These are phyloP conservation scores for Aspergillus awamori DNA, from an alignment of 2,329 filamentous ascomycete species.

Conservation along the genomic window DNA sequence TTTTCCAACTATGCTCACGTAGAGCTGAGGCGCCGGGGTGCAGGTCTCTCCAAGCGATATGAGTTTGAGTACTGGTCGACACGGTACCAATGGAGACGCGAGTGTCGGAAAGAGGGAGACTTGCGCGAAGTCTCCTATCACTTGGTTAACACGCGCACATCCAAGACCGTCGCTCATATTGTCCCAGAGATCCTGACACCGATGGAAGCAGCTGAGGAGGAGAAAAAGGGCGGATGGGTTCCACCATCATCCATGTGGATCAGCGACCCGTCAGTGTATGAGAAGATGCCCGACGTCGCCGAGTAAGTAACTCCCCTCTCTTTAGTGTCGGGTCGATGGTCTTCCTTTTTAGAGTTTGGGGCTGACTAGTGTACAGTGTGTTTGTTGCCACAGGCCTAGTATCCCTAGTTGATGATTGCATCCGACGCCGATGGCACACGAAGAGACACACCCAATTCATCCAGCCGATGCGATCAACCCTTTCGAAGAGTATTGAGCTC, in stretches of 20 bases:
- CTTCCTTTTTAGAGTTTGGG: slow-evolving; percentile 5
- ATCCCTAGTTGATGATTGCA: slow-evolving; percentile 86
- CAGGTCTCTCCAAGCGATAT: slow-evolving; percentile 72
- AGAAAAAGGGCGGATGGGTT: slow-evolving; percentile 81
- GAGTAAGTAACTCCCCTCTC: slow-evolving; percentile 65
- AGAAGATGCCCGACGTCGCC: slow-evolving; percentile 74
- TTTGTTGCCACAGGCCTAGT: slow-evolving; percentile 89
- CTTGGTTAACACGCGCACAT: slow-evolving; percentile 68
- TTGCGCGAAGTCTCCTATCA: slow-evolving; percentile 74
- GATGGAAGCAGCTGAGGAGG: slow-evolving; percentile 70
- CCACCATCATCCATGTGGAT: slow-evolving; percentile 91
- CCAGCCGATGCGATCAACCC: slow-evolving; percentile 54
- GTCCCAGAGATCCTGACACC: slow-evolving; percentile 76
- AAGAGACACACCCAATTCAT: slow-evolving; percentile 56
- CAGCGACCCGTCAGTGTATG: slow-evolving; percentile 70
- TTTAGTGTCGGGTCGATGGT: slow-evolving; percentile 2
- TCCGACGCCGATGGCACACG: slow-evolving; percentile 74
- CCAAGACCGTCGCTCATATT: slow-evolving; percentile 76
- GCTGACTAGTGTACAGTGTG: slow-evolving; percentile 58
- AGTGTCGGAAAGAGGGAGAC: slow-evolving; percentile 67
- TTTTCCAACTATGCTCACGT: slow-evolving; percentile 98
- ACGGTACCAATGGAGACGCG: slow-evolving; percentile 80
- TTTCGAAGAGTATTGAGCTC: slow-evolving; percentile 63
- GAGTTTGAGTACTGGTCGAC: slow-evolving; percentile 94
- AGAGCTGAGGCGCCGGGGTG: slow-evolving; percentile 71